A percentile compares a stretch with the other conserved stretches of the same genome.
Evolutionary conservation across 805 yeast genomes (phyloP).

Genomic region (Wickerhamiella alocasiicola): DNA sequence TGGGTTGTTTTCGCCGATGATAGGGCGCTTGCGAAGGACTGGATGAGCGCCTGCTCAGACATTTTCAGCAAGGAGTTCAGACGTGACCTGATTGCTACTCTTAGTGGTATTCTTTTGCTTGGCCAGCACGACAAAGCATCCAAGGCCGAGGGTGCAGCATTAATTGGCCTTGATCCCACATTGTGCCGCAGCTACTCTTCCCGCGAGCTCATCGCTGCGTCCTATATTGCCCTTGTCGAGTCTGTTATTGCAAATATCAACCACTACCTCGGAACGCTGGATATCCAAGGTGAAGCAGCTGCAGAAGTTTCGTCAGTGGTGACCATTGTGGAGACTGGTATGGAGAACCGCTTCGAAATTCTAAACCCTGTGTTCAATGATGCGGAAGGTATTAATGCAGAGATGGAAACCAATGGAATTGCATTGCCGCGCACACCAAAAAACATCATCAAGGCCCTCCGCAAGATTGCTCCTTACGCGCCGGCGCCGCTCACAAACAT

Average conservation of each 20-base stretch:
- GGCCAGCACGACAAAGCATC: conserved; percentile 25
- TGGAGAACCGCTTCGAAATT: conserved; percentile 19
- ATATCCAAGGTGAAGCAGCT: conserved; percentile 15
- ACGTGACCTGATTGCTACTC: conserved; percentile 26
- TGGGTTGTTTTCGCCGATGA: conserved; percentile 30
- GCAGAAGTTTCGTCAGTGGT: conserved; percentile 27
- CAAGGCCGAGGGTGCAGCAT: conserved; percentile 31
- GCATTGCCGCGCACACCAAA: conserved; percentile 23
- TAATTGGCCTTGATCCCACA: conserved; percentile 29
- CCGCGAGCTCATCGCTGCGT: conserved; percentile 26
- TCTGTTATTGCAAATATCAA: conserved; percentile 28
- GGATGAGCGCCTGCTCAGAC: conserved; percentile 29
- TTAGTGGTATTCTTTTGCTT: conserved; percentile 30
- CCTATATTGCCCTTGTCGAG: conserved; percentile 26
- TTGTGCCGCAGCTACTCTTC: conserved; percentile 21
- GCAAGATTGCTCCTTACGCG: conserved; percentile 10
- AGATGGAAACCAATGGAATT: conserved; percentile 30
- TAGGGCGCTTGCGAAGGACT: conserved; percentile 30
- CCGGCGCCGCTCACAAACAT: conserved; percentile 14
- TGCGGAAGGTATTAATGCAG: conserved; percentile 28
- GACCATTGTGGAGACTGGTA: conserved; percentile 27
- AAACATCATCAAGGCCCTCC: conserved; percentile 16
- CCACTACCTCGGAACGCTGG: conserved; percentile 25
- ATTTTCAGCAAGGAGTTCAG: conserved; percentile 27
- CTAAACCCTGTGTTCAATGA: conserved; percentile 29